Base-by-base conservation (phyloP, 2,329 filamentous ascomycete species). In the Nigrospora sphaerica region DNA sequence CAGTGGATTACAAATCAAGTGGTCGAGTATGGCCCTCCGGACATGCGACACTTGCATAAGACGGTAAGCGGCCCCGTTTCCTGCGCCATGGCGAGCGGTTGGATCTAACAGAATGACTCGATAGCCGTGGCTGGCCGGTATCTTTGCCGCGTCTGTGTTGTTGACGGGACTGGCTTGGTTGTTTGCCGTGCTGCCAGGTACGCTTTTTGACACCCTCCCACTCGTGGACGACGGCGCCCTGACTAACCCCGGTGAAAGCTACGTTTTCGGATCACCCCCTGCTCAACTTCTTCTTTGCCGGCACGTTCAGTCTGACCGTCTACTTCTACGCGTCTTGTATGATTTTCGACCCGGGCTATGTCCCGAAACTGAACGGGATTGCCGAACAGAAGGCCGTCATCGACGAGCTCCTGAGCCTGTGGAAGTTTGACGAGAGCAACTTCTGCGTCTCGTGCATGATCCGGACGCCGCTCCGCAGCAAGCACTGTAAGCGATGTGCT, bases 361-460 rank as follows among this genome's bases (percentile, higher is more conserved):
- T 98, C 28, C 92, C 93, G 34, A 96, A 95, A 65, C 79, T 91
- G 58, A 85, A 85, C 47, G 92, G 91, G 54, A 85, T 95, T 46
- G 89, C 88, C 23, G 87, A 95, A 63, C 92, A 96, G 65, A 90
- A 92, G 64, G 83, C 84, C 36, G 83, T 86, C 48, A 95, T 98
- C 55, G 86, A 95, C 53, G 88, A 95, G 54, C 77, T 98, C 9
- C 78, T 98, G 52, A 78, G 81, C 48, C 64, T 83, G 54, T 93
- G 89, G 82, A 93, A 89, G 59, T 98, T 92, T 63, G 91, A 98
- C 61, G 92, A 96, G 62, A 75, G 84, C 50, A 92, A 95, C 63
- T 98, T 97, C 60, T 98, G 93, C 65, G 84, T 95, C 28, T 81
- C 81, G 41, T 98, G 93, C 70, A 95, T 97, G 91, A 88, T 95